Conservation (phyloP, 225 moss, liverwort and hornwort genomes). For the Pleurozium schreberi region DNA sequence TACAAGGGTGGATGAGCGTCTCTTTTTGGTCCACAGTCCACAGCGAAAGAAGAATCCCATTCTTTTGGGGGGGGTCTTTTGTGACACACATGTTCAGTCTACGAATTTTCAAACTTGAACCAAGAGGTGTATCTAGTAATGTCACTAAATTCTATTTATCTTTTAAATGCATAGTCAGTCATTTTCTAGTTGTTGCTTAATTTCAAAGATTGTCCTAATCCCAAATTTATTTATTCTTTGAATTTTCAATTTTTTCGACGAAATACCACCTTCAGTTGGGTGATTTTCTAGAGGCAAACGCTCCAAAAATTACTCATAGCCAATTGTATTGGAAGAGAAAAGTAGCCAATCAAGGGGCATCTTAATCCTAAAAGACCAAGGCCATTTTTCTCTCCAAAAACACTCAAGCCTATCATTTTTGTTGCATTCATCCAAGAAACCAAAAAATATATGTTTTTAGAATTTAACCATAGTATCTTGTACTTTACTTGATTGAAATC, state of each 20-base stretch:
- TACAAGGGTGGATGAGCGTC: no score
- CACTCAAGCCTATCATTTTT: background rate
- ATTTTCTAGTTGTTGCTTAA: no score
- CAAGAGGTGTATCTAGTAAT: accelerated
- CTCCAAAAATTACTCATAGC: background rate
- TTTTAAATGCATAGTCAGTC: background rate
- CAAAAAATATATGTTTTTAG: background rate
- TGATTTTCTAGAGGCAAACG: background rate
- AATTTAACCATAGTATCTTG: no score
- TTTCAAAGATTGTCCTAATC: accelerated
- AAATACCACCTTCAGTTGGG: accelerated
- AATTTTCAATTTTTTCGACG: background rate
- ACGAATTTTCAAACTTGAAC: background rate
- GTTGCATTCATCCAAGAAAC: no score
- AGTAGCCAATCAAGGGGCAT: no score
- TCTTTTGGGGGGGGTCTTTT: no score
- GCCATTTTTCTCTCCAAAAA: no score
- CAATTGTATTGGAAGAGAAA: no score
- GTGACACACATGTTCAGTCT: no score
- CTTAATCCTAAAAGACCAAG: background rate
- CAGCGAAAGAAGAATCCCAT: no score
- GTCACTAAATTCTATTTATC: background rate
- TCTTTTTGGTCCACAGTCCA: no score
- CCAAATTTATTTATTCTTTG: background rate
- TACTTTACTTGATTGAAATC: no score